Conservation (phyloP, 805 yeast genomes). For the Starmera dryadoides region DNA sequence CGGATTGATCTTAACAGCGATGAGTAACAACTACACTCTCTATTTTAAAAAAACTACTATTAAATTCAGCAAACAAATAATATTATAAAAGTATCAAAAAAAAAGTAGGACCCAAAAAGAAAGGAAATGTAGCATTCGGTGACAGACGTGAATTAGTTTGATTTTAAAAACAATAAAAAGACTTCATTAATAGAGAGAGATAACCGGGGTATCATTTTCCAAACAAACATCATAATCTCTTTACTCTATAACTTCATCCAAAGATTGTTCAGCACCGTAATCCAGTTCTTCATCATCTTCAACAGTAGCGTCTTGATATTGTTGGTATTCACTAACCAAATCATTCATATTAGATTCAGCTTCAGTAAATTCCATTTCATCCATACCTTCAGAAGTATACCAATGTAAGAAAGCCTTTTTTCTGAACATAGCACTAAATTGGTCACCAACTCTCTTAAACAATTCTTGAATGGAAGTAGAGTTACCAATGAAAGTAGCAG, state of each 20-base stretch:
- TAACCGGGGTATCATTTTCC: too few species aligned
- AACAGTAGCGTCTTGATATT: constrained; percentile 89
- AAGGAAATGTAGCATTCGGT: too few species aligned
- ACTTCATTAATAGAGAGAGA: too few species aligned
- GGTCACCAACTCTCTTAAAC: constrained; percentile 94
- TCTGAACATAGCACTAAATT: constrained; percentile 96
- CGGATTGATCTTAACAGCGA: too few species aligned
- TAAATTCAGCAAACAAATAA: too few species aligned
- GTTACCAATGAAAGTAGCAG: constrained; percentile 92
- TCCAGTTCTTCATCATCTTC: constrained; percentile 57
- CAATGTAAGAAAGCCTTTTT: constrained; percentile 99
- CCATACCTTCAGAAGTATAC: constrained; percentile 99
- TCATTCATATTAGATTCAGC: constrained; percentile 98
- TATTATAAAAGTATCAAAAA: too few species aligned
- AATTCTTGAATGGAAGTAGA: constrained; percentile 98
- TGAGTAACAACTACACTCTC: too few species aligned
- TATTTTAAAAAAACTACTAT: too few species aligned
- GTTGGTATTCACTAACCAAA: constrained; percentile 92
- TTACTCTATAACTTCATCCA: constrained; percentile 23
- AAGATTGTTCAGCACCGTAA: constrained; percentile 22
- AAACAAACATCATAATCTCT: neutral
- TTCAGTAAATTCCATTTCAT: constrained; percentile 97
- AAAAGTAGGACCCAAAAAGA: too few species aligned
- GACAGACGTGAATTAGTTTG: too few species aligned
- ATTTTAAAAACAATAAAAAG: too few species aligned